Evolutionary conservation across 73 alveolate species (phyloP).

Genomic region (Uronychia binucleata): DNA sequence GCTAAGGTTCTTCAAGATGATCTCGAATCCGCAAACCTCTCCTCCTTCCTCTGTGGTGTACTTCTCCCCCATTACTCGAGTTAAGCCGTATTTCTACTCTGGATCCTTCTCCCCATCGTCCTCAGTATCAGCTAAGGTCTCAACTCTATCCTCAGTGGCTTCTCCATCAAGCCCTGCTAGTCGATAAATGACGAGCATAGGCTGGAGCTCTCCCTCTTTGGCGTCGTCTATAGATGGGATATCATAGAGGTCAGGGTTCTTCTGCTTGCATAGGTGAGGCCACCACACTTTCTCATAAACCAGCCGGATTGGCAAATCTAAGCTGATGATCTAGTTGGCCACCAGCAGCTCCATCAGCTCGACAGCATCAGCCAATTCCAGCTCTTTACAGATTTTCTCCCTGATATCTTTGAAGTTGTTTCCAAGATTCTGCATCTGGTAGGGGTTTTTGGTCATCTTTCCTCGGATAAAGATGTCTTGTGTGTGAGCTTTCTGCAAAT

Average conservation of each 20-base stretch:
- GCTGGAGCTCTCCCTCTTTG: constrained; percentile 20
- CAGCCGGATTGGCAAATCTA: constrained; percentile 22
- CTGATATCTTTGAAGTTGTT: constrained; percentile 51
- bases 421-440: constrained; percentile 37
- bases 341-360: constrained; percentile 54
- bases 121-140: constrained; percentile 32
- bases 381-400: constrained; percentile 54
- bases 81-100: constrained; percentile 46
- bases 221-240: constrained; percentile 28
- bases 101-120: constrained; percentile 31
- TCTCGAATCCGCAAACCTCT: constrained; percentile 11
- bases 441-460: constrained; percentile 60
- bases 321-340: constrained; percentile 41
- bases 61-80: constrained; percentile 8
- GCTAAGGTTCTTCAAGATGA: background rate
- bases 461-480: constrained; percentile 65
- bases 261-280: constrained; percentile 47
- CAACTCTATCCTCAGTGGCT: constrained; percentile 68
- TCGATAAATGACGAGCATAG: constrained; percentile 34
- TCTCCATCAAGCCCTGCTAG: constrained; percentile 74
- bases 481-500: constrained; percentile 36
- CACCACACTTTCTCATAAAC: constrained; percentile 60
- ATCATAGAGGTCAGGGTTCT: constrained; percentile 44
- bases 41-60: background rate
- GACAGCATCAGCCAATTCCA: constrained; percentile 52